Evolutionary conservation across 179 eudicot genomes (phyloP), one percentile per base, ranked within the genome.

Genomic region (Spinacia oleracea): DNA sequence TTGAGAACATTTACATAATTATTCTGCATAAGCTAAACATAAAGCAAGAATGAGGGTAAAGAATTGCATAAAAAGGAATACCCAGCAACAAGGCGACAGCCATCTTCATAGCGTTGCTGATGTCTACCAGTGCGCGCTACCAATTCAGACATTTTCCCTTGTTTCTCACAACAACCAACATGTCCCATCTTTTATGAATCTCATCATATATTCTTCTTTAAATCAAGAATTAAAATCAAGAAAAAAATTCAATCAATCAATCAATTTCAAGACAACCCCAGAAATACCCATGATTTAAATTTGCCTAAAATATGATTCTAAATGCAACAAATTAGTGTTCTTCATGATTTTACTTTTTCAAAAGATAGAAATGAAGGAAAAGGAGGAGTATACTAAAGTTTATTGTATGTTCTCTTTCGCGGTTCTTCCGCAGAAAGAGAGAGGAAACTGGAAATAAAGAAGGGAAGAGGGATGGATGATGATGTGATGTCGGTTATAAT

Each of bases 21-120:
- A 48, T 48, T 48, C 53, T 48, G 53, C 53, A 48, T 48, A 48
- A 15, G 8, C 9, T 53, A 6, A 23, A 53, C 58, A 9, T 15
- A 72, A 42, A 43, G 10, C 50, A 42, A n/a, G n/a, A 42, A 20
- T 0, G 15, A 46, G 18, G 40, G 2, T 6, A 38, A 31, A 46
- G 0, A 20, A 56, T 20, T 7, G 65, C 20, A 32, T 8, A 9
- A 67, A 27, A 38, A 34, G 23, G 35, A 21, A 42, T 83, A 91
- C 96, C 96, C 96, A 72, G 96, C 90, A 81, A 91, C 88, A 83
- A 91, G 96, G 72, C 96, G 96, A 79, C 87, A 87, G 32, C 96
- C 96, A 77, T 84, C 84, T 78, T 87, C 89, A 79, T 91, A 91
- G 6, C 93, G 92, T 83, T 91, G 96, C 67, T 88, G 92, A 83